Evolutionary conservation across 805 yeast species (phyloP), one percentile per base, ranked within the genome.

Genomic region (Monosporozyma servazzii): DNA sequence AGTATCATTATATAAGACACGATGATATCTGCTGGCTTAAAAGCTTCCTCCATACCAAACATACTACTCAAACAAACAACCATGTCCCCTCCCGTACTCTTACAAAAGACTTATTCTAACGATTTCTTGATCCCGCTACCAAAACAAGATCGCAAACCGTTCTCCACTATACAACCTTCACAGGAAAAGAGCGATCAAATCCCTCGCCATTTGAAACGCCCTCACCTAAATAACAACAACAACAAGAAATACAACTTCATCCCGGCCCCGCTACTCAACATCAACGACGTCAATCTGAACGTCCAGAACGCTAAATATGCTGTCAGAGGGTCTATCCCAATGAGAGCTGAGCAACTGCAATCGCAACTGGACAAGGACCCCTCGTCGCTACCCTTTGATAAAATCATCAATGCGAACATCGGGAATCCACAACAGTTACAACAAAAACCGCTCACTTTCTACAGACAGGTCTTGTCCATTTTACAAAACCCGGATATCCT

Each of bases 381-480:
- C 25, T 74, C 73, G 18, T 79, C 86, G 5, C 71, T 88, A 56
- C 95, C 96, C 0, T 93, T 89, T 64, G 70, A 77, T 43, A 72
- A 78, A 54, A 86, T 93, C 60, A 85, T 95, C 65, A 83, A 81
- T 62, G 93, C 96, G 56, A 93, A 93, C 66, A 93, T 93, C 56
- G 99, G 99, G 30, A 93, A 93, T 66, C 99, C 99, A 2, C 99
- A 93, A 70, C 98, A 91, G 67, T 75, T 93, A 64, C 91, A 88
- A 59, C 99, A 93, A 69, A 78, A 82, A 62, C 99, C 99, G 0
- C 75, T 93, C 60, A 87, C 96, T n/a, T 93, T 93, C 74, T 90
- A 88, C 70, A 79, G 99, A 61, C 95, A 90, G 66, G 96, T 90
- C 3, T 72, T 91, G 53, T 80, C 97, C 0, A 68, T 90, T 44